phyloP scores from a whole-genome alignment of 1,284 basidiomycete species.

The Exobasidium cylindrosporum region DNA sequence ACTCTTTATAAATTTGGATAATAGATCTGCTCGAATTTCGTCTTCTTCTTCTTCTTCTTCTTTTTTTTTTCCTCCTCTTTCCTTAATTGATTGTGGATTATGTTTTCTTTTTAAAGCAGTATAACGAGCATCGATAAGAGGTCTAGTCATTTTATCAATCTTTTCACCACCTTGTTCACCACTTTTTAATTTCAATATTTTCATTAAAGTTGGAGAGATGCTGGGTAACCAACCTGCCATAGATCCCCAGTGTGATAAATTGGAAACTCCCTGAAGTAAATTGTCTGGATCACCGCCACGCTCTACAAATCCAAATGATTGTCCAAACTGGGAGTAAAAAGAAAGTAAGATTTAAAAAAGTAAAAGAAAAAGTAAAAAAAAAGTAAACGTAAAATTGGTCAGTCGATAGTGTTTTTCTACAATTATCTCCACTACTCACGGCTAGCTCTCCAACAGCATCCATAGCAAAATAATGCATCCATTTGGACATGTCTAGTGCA shows the following conservation, averaged over 20 bases:
- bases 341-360: constrained; percentile 1
- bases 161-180: constrained; percentile 36
- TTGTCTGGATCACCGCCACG: background rate
- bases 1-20: constrained; percentile 38
- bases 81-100: background rate
- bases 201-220: constrained; percentile 24
- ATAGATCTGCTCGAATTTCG: constrained; percentile 35
- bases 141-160: constrained; percentile 30
- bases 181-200: constrained; percentile 25
- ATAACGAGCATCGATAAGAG: constrained; percentile 29
- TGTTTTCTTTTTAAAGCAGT: background rate
- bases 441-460: constrained; percentile 43
- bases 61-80: background rate
- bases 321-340: constrained; percentile 1
- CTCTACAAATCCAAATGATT: constrained; percentile 11
- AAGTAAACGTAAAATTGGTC: background rate
- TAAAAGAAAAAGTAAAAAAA: background rate
- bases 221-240: constrained; percentile 29
- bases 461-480: constrained; percentile 45
- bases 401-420: too few species aligned
- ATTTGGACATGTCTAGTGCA: constrained; percentile 29
- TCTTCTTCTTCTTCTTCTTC: constrained; percentile 20
- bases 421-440: too few species aligned
- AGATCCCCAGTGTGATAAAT: constrained; percentile 39
- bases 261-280: constrained; percentile 33